Conservation (phyloP, 768 basidiomycete genomes). For the Phlegmacium glaucopus region DNA sequence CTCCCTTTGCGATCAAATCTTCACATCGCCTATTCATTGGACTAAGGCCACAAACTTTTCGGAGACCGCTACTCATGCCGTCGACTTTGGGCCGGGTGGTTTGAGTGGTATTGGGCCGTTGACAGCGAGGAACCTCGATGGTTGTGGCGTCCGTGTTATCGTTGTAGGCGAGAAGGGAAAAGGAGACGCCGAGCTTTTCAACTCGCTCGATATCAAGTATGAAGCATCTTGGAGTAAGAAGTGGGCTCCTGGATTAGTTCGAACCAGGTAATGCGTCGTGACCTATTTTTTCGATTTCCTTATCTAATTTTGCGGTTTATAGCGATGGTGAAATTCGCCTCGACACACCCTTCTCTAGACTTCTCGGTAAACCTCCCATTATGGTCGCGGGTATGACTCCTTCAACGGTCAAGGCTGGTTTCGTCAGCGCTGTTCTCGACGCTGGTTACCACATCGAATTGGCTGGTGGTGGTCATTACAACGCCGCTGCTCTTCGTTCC, state of each 20-base stretch:
- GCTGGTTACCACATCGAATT: conserved; percentile 97
- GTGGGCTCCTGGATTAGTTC: conserved; percentile 80
- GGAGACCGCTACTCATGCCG: conserved; percentile 84
- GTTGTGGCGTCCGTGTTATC: conserved; percentile 88
- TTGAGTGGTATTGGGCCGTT: conserved; percentile 89
- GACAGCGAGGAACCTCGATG: conserved; percentile 87
- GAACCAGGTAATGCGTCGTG: conserved; percentile 68
- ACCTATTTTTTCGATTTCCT: background rate
- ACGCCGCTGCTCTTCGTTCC: conserved; percentile 77
- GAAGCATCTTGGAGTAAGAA: conserved; percentile 94
- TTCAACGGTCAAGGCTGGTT: conserved; percentile 91
- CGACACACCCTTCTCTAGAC: conserved; percentile 94
- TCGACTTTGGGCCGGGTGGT: conserved; percentile 97
- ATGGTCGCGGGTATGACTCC: conserved; percentile 99
- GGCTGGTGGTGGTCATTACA: conserved; percentile 98
- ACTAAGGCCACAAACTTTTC: conserved; percentile 86
- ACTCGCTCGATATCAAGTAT: conserved; percentile 55
- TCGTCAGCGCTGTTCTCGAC: conserved; percentile 88
- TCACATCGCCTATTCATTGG: conserved; percentile 92
- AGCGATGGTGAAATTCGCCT: conserved; percentile 92
- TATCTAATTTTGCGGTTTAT: conserved; percentile 9
- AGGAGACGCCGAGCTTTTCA: conserved; percentile 84
- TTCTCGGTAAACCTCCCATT: conserved; percentile 94
- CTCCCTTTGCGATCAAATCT: conserved; percentile 91
- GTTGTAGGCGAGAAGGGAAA: conserved; percentile 89